Conservation (phyloP, 163 green algal species). For the Chlamydomonas reinhardtii region DNA sequence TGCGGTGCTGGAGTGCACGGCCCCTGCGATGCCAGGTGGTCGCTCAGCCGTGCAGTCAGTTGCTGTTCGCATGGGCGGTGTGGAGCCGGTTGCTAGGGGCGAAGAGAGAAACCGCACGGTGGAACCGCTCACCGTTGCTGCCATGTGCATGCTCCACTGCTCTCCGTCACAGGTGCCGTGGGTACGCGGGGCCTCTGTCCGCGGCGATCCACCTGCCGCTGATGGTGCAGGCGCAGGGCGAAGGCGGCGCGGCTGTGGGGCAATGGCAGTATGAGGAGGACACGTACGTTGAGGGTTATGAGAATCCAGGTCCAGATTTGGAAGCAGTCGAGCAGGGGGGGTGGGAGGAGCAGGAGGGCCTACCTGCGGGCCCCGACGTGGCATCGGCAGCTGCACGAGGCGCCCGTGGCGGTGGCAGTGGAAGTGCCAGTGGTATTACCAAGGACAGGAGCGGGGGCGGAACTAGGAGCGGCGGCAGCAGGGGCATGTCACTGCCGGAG, state of each 20-base stretch:
- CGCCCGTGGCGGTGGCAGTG: too few species aligned
- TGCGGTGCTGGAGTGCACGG: too few species aligned
- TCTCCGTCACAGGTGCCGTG: neutral
- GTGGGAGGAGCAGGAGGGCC: neutral
- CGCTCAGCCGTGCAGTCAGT: too few species aligned
- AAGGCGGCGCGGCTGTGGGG: neutral
- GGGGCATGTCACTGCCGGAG: neutral
- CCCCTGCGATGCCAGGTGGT: too few species aligned
- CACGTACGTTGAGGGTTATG: neutral
- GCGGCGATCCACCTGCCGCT: slow-evolving; percentile 11
- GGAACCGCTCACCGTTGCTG: too few species aligned
- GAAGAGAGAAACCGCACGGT: too few species aligned
- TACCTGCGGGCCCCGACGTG: too few species aligned
- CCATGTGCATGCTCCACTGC: too few species aligned
- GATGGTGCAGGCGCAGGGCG: neutral
- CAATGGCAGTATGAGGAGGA: neutral
- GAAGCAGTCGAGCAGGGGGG: neutral
- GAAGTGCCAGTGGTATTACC: too few species aligned
- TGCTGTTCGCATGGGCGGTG: too few species aligned
- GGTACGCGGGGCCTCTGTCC: slow-evolving; percentile 1
- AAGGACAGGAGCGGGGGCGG: neutral
- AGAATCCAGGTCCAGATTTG: too few species aligned
- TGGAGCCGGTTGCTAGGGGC: too few species aligned
- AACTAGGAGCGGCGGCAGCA: neutral
- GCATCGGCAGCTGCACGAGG: neutral